Evolutionary conservation across 2,329 filamentous ascomycete genomes (phyloP), one percentile per base, ranked within the genome.

Genomic region (Tolypocladium ophioglossoides): DNA sequence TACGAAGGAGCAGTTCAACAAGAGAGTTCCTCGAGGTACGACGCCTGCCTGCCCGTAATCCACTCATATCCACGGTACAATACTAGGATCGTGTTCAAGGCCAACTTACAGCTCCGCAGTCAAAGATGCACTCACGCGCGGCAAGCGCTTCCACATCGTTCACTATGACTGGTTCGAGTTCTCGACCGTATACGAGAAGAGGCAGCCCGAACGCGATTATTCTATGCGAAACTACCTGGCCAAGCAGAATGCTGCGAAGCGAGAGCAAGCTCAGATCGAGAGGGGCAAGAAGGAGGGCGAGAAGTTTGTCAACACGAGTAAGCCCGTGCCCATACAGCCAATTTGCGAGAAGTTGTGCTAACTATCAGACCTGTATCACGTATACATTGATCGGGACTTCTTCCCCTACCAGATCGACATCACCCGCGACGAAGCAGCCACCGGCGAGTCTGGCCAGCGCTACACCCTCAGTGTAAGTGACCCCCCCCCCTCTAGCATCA

Each of bases 361-460:
- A 56, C 54, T 30, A 35, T 24, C 49, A 85, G 83, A 75, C 37
- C 71, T 81, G n/a, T 82, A 84, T 62, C 83, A 82, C 56, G 67
- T 87, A 56, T 90, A 86, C 67, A 70, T 68, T 20, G 88, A 94
- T 64, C 54, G 62, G 3, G 78, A 77, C 0, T 78, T 77, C 50
- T 88, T 89, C 64, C 67, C 72, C 4, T 90, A 89, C 68, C 75
- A 84, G 53, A 70, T 88, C 55, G 74, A 75, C 0, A 70, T 94
- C 16, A 76, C 76, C 3, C 79, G 86, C 63, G 64, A 79, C 69
- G 67, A 74, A 64, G 40, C 67, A 57, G 64, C 67, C 16, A 59
- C 61, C 5, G 71, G 72, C 12, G 78, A 78, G 40, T 63, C 69
- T 0, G 79, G 79, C 46, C 80, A 89, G 62, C 80, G 78, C 39